Conservation (phyloP, 2,329 filamentous ascomycete genomes). For the Mycosphaerelloides madeirae region DNA sequence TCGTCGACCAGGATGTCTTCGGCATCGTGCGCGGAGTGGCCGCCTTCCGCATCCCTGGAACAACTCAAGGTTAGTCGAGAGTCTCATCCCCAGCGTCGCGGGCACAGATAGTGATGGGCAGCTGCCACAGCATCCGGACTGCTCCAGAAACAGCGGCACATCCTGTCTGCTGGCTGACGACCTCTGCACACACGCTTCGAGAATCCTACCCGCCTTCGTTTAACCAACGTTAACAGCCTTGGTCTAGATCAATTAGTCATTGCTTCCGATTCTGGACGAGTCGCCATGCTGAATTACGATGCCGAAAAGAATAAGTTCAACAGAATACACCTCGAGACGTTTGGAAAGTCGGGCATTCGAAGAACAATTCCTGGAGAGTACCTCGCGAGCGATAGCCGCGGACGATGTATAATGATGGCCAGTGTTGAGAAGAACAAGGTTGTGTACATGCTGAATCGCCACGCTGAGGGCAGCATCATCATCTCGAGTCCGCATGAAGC, state of each 20-base stretch:
- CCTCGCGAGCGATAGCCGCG: constrained; percentile 90
- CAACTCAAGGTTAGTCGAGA: constrained; percentile 70
- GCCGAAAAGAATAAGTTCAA: constrained; percentile 81
- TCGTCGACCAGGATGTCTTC: constrained; percentile 91
- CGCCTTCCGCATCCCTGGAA: constrained; percentile 86
- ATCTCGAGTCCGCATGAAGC: constrained; percentile 97
- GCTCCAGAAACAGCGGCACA: background rate
- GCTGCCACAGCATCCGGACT: constrained; percentile 11
- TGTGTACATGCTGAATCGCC: constrained; percentile 95
- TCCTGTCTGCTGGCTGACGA: constrained; percentile 1
- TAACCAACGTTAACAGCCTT: constrained; percentile 7
- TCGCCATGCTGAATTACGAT: constrained; percentile 89
- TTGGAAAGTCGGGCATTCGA: constrained; percentile 91
- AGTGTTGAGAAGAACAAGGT: constrained; percentile 99
- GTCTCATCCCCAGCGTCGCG: constrained; percentile 12
- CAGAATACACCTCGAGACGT: constrained; percentile 91
- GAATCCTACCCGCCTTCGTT: background rate
- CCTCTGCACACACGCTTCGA: background rate
- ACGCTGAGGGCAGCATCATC: constrained; percentile 87
- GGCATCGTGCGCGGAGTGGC: constrained; percentile 88
- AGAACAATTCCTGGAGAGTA: constrained; percentile 95
- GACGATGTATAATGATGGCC: constrained; percentile 88
- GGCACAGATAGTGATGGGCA: constrained; percentile 44
- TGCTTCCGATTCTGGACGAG: constrained; percentile 89
- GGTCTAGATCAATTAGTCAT: constrained; percentile 85